phyloP scores from a whole-genome alignment of 129 eudicot species.

The Cynara cardunculus region DNA sequence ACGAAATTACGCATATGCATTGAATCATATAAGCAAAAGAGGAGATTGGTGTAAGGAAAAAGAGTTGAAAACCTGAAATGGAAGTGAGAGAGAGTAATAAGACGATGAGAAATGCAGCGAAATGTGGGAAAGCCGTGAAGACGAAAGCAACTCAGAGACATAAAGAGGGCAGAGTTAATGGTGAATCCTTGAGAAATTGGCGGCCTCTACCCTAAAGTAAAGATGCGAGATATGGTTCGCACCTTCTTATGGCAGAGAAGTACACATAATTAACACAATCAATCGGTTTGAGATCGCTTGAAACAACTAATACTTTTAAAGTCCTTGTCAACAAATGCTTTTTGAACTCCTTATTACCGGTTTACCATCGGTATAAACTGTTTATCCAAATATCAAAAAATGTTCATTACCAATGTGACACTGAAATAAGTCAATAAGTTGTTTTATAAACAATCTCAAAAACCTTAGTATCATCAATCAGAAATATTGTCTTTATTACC shows the following conservation, averaged over 20 bases:
- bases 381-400: too few species aligned
- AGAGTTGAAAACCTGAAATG: slow-evolving; percentile 30
- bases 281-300: too few species aligned
- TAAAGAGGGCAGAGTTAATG: slow-evolving; percentile 17
- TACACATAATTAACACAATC: neutral
- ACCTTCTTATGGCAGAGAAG: neutral
- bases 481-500: too few species aligned
- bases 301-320: too few species aligned
- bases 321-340: too few species aligned
- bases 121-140: slow-evolving; percentile 17
- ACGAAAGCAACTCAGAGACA: slow-evolving; percentile 33
- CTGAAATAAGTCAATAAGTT: too few species aligned
- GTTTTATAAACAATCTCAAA: too few species aligned
- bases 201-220: neutral
- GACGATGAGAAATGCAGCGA: slow-evolving; percentile 29
- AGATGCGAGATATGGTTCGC: neutral
- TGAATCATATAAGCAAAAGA: neutral
- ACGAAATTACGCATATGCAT: neutral
- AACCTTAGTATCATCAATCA: too few species aligned
- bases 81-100: slow-evolving; percentile 30
- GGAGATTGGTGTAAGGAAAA: neutral
- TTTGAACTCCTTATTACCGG: too few species aligned
- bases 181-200: neutral
- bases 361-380: too few species aligned
- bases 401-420: too few species aligned